Conservation (phyloP, 2,329 filamentous ascomycete genomes). For the Teratosphaeria zuluensis region DNA sequence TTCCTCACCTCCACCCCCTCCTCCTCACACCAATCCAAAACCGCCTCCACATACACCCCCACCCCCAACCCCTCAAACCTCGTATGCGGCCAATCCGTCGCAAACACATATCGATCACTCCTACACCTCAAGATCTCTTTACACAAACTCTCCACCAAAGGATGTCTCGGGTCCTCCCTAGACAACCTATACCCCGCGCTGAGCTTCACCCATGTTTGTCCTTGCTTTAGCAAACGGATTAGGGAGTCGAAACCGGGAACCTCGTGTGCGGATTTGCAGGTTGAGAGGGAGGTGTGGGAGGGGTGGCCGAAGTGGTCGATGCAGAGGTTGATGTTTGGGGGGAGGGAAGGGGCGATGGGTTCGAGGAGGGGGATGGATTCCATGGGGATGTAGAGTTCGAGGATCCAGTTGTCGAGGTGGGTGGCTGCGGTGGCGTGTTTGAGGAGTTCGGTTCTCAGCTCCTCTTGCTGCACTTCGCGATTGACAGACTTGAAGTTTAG, state of each 20-base stretch:
- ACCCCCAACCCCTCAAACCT: slow-evolving; percentile 50
- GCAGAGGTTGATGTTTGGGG: slow-evolving; percentile 39
- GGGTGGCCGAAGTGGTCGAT: slow-evolving; percentile 50
- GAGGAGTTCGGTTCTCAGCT: slow-evolving; percentile 35
- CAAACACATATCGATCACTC: slow-evolving; percentile 44
- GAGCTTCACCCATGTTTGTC: slow-evolving; percentile 47
- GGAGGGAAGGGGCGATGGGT: slow-evolving; percentile 37
- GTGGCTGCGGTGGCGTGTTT: slow-evolving; percentile 43
- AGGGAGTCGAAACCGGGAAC: slow-evolving; percentile 43
- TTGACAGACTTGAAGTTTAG: slow-evolving; percentile 50
- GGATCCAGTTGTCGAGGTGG: slow-evolving; percentile 43
- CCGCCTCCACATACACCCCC: slow-evolving; percentile 43
- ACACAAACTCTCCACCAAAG: slow-evolving; percentile 40
- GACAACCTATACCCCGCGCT: slow-evolving; percentile 49
- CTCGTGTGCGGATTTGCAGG: slow-evolving; percentile 26
- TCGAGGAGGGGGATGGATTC: slow-evolving; percentile 41
- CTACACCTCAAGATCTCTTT: slow-evolving; percentile 40
- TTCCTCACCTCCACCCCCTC: slow-evolving; percentile 32
- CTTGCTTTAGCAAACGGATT: slow-evolving; percentile 36
- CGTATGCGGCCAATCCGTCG: slow-evolving; percentile 57
- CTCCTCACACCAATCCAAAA: slow-evolving; percentile 44
- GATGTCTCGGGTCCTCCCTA: slow-evolving; percentile 34
- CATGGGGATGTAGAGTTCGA: slow-evolving; percentile 51
- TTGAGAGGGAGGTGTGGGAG: slow-evolving; percentile 32
- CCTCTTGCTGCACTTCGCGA: slow-evolving; percentile 26